Evolutionary conservation across 352 stramenopile genomes (phyloP), one percentile per base, ranked within the genome.

Genomic region (Globisporangium yorkense): DNA sequence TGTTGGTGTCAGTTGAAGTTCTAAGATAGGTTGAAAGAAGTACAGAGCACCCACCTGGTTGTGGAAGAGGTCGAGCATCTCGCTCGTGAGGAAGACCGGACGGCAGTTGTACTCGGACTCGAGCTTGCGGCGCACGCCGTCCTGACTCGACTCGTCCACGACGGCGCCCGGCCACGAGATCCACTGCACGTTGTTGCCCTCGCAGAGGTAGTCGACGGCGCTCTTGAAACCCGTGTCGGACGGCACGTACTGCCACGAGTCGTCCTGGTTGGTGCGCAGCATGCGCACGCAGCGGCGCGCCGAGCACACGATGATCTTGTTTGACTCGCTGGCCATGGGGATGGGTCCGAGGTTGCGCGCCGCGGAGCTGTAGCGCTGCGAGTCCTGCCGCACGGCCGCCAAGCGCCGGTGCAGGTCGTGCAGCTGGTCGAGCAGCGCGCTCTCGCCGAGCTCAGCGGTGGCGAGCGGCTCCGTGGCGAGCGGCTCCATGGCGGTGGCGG

Each of bases 131-230:
- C 85, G 68, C 50, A 88, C 81, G 39, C 81, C 70, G 62, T 92
- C 83, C 51, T 84, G 80, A 54, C 89, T 93, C 13, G 74, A 87
- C 59, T 90, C 82, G 57, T 87, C 77, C 40, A 96, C 82, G 13
- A 82, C 75, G 9, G 76, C 84, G 20, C 85, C 87, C 0, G 91
- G 78, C 89, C 89, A 97, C 48, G 87, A 92, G 51, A 97, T 86
- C 89, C 89, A 97, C 24, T 89, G 67, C 60, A 96, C 85, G n/a
- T 89, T 74, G 66, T 96, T 93, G 51, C 88, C 80, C 27, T 68
- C 61, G 40, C 72, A 70, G 12, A 90, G 62, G 57, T 84, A 80
- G 44, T 96, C 82, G 24, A 96, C 72, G 33, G 88, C 87, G 51
- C 75, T 87, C 58, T 78, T 75, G 48, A 91, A 83, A 21, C 81